phyloP scores from a whole-genome alignment of 2,329 filamentous ascomycete genomes.

The Penicillium sp. region DNA sequence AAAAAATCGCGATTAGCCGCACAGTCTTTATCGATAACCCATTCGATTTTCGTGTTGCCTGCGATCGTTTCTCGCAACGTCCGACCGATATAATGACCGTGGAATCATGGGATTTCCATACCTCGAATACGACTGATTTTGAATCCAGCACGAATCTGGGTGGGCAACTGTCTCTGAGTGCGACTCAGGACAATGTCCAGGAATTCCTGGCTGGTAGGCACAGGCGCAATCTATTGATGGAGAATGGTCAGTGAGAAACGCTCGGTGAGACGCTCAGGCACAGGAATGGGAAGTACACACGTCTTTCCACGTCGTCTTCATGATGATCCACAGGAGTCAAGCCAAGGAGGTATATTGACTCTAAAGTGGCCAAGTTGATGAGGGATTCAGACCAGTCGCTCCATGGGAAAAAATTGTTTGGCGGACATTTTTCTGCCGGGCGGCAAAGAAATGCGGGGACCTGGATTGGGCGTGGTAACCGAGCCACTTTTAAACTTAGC shows the following conservation, averaged over 20 bases:
- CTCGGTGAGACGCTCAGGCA: constrained; percentile 13
- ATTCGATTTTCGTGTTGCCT: constrained; percentile 13
- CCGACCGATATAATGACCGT: not conserved
- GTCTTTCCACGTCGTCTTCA: constrained; percentile 59
- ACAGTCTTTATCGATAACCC: constrained; percentile 22
- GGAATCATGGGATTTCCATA: constrained; percentile 18
- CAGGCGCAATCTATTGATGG: constrained; percentile 62
- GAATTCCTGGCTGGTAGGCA: constrained; percentile 91
- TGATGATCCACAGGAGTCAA: constrained; percentile 35
- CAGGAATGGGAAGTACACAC: constrained; percentile 24
- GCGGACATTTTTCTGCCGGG: constrained; percentile 23
- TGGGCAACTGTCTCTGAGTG: constrained; percentile 87
- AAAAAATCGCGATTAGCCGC: constrained; percentile 27
- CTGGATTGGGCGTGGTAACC: constrained; percentile 18
- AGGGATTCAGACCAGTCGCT: constrained; percentile 17
- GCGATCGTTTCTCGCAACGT: not conserved
- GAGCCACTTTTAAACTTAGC: constrained; percentile 6
- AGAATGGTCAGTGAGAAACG: constrained; percentile 25
- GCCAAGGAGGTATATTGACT: constrained; percentile 17
- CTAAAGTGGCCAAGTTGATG: constrained; percentile 22
- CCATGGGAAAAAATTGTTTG: constrained; percentile 23
- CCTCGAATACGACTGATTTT: constrained; percentile 85
- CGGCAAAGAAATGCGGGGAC: constrained; percentile 17
- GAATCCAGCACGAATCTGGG: constrained; percentile 92
- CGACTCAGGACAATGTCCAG: constrained; percentile 93